Evolutionary conservation across 305 asterid genomes (phyloP), one percentile per base, ranked within the genome.

Genomic region (Euphrasia arctica): DNA sequence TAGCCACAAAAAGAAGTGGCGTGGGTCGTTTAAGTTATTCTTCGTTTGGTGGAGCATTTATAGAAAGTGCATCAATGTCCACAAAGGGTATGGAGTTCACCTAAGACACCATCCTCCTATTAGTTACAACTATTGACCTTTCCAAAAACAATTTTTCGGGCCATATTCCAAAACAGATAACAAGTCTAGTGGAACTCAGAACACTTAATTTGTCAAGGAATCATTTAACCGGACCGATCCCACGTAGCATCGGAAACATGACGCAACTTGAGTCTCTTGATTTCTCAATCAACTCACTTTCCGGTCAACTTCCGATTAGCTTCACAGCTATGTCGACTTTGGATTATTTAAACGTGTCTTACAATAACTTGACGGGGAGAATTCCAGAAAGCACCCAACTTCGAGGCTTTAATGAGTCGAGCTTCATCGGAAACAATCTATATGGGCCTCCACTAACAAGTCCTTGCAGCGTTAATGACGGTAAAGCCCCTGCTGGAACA

Each of bases 231-330:
- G 42, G 42, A 36, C 4, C 5, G 36, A 32, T 32, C 36, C 36
- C 36, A 3, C 36, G 5, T 32, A 32, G 14, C 11, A 63, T 78
- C 49, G 80, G 72, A 32, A 67, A 68, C 4, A 64, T 78, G 83
- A 64, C 62, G 63, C 50, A 67, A 28, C 29, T 74, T 41, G 82
- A 78, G 62, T 25, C 27, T 18, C 58, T 68, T 62, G 63, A 25
- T 61, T 65, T 50, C 60, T 76, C 80, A 6, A 68, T 63, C 11
- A 76, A 75, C 66, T 64, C 67, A 18, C 39, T 76, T 4, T 67
- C 63, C 3, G 77, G 80, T 25, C 61, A 51, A 49, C 72, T 76
- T 54, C 75, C 77, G 1, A 43, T 11, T 49, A 68, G 64, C 57
- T 5, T 68, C 48, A 25, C 57, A 2, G 31, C 14, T 56, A 45